Base-by-base conservation (phyloP, 345 rosid genomes). In the Populus alba region DNA sequence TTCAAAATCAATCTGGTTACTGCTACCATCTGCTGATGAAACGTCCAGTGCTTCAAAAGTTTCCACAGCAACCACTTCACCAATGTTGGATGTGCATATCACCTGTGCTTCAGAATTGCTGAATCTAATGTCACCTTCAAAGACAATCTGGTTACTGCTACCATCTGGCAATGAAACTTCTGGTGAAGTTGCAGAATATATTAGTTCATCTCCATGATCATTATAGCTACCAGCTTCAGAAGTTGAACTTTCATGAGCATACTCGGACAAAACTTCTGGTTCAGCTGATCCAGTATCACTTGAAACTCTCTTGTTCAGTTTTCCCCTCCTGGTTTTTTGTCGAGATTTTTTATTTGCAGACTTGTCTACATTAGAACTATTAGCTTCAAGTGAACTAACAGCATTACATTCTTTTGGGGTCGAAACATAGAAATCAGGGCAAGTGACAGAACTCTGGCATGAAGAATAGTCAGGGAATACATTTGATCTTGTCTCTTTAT, bases 301-400 rank as follows among this genome's bases (percentile, higher is more conserved):
- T 18, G 77, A 66, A 79, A 62, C 65, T 66, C 78, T 86, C 75
- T 79, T 83, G 68, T 80, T 82, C 27, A 75, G 84, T 76, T 77
- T 85, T 75, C 83, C 85, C 85, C 71, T 89, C 78, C 82, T 85
- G 53, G 80, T 72, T 74, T 84, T 83, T 75, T 75, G 85, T 73
- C 73, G 83, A 9, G 73, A 81, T 72, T 41, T 83, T 79, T 81
- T 82, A 78, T 73, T 80, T 1, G 15, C 72, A 25, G 62, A 29
- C 68, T 80, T 78, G 13, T 85, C 80, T 39, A 66, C 69, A 51
- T 82, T 71, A 70, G 78, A 63, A 49, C 67, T 71, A 37, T 78
- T 70, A 78, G 77, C 74, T 25, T 55, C 77, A 0, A 73, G 18
- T 62, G 87, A 77, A 62, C 77, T 80, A 61, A 38, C 72, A 71